Conservation (phyloP, 768 basidiomycete genomes). For the Russula abietina region DNA sequence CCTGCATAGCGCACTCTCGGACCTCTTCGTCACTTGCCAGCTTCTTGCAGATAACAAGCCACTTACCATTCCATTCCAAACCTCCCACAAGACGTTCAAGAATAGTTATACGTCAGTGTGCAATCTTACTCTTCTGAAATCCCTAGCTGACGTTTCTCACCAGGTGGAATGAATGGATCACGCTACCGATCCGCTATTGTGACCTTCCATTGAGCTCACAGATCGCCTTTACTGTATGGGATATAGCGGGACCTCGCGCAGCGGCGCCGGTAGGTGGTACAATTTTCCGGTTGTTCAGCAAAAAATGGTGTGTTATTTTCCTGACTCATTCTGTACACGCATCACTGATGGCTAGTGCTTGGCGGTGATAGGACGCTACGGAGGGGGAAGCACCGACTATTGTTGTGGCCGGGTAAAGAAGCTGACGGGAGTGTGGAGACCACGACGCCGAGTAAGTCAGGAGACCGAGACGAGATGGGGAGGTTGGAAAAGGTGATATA, state of each 20-base stretch:
- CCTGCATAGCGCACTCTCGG: conserved; percentile 65
- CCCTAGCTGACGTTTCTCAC: conserved; percentile 4
- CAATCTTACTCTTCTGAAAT: neutral
- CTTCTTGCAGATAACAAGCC: conserved; percentile 91
- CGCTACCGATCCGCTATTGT: conserved; percentile 86
- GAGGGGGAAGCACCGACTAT: conserved; percentile 84
- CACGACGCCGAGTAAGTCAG: conserved; percentile 82
- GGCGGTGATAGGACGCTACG: conserved; percentile 64
- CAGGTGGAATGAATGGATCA: conserved; percentile 96
- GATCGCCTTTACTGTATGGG: conserved; percentile 93
- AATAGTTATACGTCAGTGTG: conserved; percentile 60
- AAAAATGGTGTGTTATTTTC: conserved; percentile 67
- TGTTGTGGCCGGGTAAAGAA: conserved; percentile 75
- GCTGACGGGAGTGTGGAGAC: conserved; percentile 82
- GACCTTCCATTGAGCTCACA: conserved; percentile 88
- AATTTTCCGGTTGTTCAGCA: conserved; percentile 85
- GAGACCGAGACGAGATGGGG: conserved; percentile 86
- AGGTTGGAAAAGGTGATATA: conserved; percentile 75
- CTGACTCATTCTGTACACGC: neutral
- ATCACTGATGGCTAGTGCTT: neutral
- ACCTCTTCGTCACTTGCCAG: conserved; percentile 90
- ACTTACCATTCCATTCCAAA: conserved; percentile 84
- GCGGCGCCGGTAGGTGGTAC: conserved; percentile 86
- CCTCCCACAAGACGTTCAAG: conserved; percentile 90
- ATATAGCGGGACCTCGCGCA: conserved; percentile 77